Conservation (phyloP, 192 early-diverging fungal genomes). For the Coemansia sp. region DNA sequence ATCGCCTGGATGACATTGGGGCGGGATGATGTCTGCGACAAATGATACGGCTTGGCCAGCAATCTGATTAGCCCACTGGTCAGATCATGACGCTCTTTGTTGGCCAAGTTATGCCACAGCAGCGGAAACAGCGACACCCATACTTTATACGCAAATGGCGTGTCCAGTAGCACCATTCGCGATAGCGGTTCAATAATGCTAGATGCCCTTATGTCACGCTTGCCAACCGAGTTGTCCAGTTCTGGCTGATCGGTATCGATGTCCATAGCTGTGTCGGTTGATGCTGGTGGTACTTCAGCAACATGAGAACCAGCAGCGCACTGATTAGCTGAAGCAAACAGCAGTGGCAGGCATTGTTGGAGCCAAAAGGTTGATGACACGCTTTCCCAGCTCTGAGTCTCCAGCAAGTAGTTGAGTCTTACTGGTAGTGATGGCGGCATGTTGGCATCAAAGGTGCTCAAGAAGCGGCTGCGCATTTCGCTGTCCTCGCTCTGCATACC, state of each 20-base stretch:
- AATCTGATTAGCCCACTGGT: constrained; percentile 79
- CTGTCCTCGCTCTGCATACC: constrained; percentile 83
- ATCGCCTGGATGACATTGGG: constrained; percentile 97
- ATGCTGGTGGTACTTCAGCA: too few species aligned
- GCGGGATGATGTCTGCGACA: constrained; percentile 68
- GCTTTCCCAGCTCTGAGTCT: constrained; percentile 94
- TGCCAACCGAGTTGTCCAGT: too few species aligned
- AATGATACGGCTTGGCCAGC: constrained; percentile 89
- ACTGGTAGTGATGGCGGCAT: constrained; percentile 65
- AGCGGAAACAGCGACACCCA: constrained; percentile 87
- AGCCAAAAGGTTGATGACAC: constrained; percentile 86
- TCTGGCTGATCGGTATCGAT: constrained; percentile 10
- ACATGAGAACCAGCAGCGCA: constrained; percentile 7
- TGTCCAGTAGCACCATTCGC: constrained; percentile 66
- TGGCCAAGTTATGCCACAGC: constrained; percentile 71
- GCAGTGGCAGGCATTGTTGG: constrained; percentile 83
- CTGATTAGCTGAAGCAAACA: constrained; percentile 67
- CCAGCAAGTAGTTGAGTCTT: constrained; percentile 84
- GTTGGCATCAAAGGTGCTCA: constrained; percentile 76
- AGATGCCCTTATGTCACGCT: too few species aligned
- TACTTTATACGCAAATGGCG: constrained; percentile 63
- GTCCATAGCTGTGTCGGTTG: constrained; percentile 12
- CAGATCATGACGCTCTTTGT: constrained; percentile 80
- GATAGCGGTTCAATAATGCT: constrained; percentile 57
- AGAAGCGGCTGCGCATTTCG: constrained; percentile 74